These are phyloP conservation scores for Penicillium tannophilum DNA, from an alignment of 495 filamentous ascomycete genomes.

Conservation along the genomic window DNA sequence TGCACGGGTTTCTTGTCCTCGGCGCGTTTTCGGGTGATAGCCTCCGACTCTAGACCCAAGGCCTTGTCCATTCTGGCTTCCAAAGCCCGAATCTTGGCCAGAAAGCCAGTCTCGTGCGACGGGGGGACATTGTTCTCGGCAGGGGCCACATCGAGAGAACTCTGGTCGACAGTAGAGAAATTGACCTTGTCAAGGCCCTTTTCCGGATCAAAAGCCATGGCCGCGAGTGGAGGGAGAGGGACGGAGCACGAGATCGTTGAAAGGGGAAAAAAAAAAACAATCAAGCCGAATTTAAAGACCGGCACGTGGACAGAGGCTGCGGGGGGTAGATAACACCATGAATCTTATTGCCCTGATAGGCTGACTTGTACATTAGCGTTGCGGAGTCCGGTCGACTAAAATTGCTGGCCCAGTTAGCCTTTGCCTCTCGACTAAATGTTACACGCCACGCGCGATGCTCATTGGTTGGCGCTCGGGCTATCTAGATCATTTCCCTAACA, in stretches of 20 bases:
- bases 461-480: background rate
- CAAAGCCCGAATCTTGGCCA: constrained; percentile 37
- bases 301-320: background rate
- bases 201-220: constrained; percentile 16
- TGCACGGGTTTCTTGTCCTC: constrained; percentile 37
- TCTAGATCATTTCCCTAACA: background rate
- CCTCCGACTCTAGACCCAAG: constrained; percentile 53
- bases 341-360: background rate
- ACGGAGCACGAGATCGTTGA: background rate
- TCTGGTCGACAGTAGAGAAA: constrained; percentile 12
- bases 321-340: background rate
- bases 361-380: background rate
- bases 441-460: background rate
- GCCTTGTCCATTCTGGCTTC: constrained; percentile 51
- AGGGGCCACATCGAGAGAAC: background rate
- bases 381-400: background rate
- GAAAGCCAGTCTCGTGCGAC: constrained; percentile 18
- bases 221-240: background rate
- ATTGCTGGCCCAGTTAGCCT: background rate
- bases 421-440: background rate
- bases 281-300: background rate
- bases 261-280: background rate
- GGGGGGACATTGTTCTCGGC: background rate
- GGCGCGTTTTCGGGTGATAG: constrained; percentile 49
- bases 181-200: constrained; percentile 15